Evolutionary conservation across 208 protist genomes (phyloP), one percentile per base, ranked within the genome.

Genomic region (Crithidia sp.): DNA sequence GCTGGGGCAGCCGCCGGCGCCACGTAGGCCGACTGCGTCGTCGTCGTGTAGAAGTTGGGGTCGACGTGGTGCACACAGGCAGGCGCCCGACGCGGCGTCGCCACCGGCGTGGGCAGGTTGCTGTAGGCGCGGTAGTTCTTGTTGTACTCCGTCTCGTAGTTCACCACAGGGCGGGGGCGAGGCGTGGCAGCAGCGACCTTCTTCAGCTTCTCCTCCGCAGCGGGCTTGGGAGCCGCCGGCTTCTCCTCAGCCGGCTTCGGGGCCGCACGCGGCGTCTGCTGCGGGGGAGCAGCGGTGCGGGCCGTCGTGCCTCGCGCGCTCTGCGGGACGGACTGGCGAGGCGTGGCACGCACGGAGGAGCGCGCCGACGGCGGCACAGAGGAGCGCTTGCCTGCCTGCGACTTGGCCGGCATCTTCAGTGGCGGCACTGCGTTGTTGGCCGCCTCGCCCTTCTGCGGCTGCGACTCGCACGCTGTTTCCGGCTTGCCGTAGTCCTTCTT

Each of bases 11-110:
- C 2, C 53, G 50, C 10, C 28, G 61, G 77, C 8, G 68, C 55
- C 10, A 14, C 44, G 74, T 88, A 94, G 4, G 75, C 59, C 4
- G 76, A 65, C 50, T 80, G 47, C 19, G 56, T 83, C 17, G 86
- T 92, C 2, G 87, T 89, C 8, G 79, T 87, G 77, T 87, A 90
- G 74, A 86, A 86, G 63, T 55, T 57, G 6, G 86, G 86, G 68
- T 90, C 86, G 19, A 86, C 59, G 68, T 90, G 81, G 41, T 84
- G 83, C 10, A 90, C 84, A 60, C 84, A 86, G 4, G 76, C 81
- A 39, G 55, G 74, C 12, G 71, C 56, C 0, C 62, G 67, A 9
- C 60, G 64, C 41, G 63, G 69, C 36, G 67, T 73, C 19, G 67
- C 41, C 13, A 43, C 45, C 5, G 76, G 71, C 0, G 61, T 50